These are phyloP conservation scores for Stephania yunnanensis DNA, from an alignment of 164 flowering plant species.

Conservation along the genomic window DNA sequence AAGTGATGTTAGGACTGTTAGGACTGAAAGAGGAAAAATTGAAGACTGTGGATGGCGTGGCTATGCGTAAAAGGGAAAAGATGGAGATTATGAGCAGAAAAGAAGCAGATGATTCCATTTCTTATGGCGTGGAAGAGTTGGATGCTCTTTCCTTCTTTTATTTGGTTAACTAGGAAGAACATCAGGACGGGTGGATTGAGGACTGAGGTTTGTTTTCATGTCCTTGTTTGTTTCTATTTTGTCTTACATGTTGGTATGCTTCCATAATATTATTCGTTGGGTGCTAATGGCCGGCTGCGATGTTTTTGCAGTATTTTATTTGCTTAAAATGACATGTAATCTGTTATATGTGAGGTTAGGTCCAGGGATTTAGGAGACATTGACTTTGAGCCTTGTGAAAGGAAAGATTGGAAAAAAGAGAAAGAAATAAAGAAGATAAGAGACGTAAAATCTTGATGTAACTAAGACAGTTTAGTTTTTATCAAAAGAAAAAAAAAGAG, in stretches of 20 bases:
- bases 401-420: background rate
- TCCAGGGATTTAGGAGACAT: background rate
- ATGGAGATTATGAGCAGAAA: background rate
- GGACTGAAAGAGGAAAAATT: slow-evolving; percentile 17
- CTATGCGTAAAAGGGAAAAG: slow-evolving; percentile 3
- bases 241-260: background rate
- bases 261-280: background rate
- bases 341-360: background rate
- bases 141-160: background rate
- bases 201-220: slow-evolving; percentile 12
- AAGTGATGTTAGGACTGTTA: slow-evolving; percentile 7
- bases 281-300: slow-evolving; percentile 1
- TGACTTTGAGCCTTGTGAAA: background rate
- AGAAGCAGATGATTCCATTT: slow-evolving; percentile 13
- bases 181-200: slow-evolving; percentile 15
- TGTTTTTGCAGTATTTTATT: background rate
- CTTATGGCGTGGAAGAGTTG: background rate
- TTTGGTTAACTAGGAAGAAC: slow-evolving; percentile 2
- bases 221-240: slow-evolving; percentile 3
- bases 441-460: background rate
- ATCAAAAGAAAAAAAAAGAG: background rate
- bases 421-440: background rate
- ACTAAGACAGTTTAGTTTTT: background rate
- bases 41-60: slow-evolving; percentile 14
- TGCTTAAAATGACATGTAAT: background rate